These are phyloP conservation scores for Podospora anserina DNA, from an alignment of 495 filamentous ascomycete species.

Conservation along the genomic window DNA sequence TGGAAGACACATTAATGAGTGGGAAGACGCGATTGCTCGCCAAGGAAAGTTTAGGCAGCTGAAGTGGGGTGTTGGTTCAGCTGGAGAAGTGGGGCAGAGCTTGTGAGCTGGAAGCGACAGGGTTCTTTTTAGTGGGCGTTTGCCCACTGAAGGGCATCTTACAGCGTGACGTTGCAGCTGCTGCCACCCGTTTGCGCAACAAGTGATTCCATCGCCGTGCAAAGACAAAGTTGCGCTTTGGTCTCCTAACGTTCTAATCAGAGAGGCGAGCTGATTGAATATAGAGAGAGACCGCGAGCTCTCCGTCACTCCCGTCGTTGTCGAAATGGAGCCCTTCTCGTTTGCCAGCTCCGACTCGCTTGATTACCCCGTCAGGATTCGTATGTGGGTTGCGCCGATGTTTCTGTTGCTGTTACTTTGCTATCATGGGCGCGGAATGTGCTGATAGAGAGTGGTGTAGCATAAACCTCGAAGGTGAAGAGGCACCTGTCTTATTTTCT, in stretches of 20 bases:
- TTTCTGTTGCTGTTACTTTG: neutral
- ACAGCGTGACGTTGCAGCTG: neutral
- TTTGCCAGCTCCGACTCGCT: slow-evolving; percentile 84
- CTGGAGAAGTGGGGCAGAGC: neutral
- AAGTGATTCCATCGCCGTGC: neutral
- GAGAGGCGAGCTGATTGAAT: neutral
- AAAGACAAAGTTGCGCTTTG: neutral
- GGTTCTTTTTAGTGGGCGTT: neutral
- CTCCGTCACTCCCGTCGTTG: neutral
- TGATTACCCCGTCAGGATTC: slow-evolving; percentile 73
- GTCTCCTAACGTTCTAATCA: neutral
- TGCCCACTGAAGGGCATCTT: too few species aligned
- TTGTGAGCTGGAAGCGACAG: neutral
- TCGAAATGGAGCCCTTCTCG: slow-evolving; percentile 83
- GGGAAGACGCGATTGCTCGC: neutral
- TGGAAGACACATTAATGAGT: neutral
- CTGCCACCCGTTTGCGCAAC: neutral
- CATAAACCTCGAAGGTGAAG: slow-evolving; percentile 82
- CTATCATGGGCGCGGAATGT: neutral
- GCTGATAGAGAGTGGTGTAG: slow-evolving; percentile 13
- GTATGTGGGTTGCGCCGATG: slow-evolving; percentile 49
- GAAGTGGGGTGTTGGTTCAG: neutral
- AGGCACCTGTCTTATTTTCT: slow-evolving; percentile 73
- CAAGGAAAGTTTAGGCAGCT: neutral
- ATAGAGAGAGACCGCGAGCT: neutral